Base-by-base conservation (phyloP, 208 protist species). In the Phytomonas sp. region DNA sequence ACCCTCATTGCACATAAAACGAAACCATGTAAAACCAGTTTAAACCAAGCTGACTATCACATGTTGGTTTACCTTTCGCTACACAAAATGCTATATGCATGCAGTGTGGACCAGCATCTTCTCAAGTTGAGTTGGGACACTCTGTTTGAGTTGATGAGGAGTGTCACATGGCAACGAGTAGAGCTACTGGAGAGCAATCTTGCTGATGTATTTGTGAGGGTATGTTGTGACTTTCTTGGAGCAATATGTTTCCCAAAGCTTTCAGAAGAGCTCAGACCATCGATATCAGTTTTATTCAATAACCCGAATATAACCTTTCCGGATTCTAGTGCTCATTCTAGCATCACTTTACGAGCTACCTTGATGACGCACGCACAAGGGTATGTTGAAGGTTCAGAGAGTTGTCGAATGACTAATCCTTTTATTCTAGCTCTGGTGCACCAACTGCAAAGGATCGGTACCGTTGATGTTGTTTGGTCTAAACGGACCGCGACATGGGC, bases 1-100 rank as follows among this genome's bases (percentile, higher is more conserved):
- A 85, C 80, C 34, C 66, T 94, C 66, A 52, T 83, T 62, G 78
- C 70, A 33, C 78, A 92, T 67, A 63, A 82, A 31, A 72, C 77
- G 32, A 60, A 33, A 31, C 32, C 71, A 45, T 34, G 37, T 12
- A 30, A 56, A 26, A 42, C 32, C 19, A 8, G 45, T 37, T 31
- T 23, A 42, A 60, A 71, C 37, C 49, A 72, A 69, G 61, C 70
- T 71, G 89, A 94, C 69, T 94, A 94, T 76, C 82, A 75, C 66
- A 73, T 91, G 11, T 73, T 94, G 29, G 67, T 85, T n/a, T 85
- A 87, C 71, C 73, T 93, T 32, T 68, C 71, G 3, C 72, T 91
- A 31, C 83, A 82, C 56, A 79, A 87, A 26, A 86, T 94, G 81
- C 74, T 94, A 60, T 56, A 78, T 4, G 84, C 89, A 16, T 92